Percentiles rank a stretch among this genome's conserved stretches.
Conservation (phyloP, 306 rosid genomes). For the Lupinus albus region DNA sequence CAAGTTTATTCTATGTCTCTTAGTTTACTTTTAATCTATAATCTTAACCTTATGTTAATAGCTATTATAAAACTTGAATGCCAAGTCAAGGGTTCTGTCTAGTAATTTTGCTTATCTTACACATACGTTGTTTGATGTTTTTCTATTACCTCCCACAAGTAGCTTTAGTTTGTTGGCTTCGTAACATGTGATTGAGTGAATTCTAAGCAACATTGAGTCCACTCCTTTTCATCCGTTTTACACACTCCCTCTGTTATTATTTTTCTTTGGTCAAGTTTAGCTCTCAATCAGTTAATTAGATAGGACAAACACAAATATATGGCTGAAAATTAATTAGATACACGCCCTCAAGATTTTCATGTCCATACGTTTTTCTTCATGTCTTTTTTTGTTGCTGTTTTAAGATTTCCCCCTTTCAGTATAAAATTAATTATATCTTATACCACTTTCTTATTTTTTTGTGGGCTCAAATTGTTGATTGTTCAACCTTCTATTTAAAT, state of each 20-base stretch:
- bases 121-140: conserved; percentile 11
- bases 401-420: no score
- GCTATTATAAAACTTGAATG: conserved; percentile 38
- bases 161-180: conserved; percentile 1
- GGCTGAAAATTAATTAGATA: conserved; percentile 1
- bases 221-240: conserved; percentile 16
- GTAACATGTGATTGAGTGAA: conserved; percentile 62
- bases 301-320: background rate
- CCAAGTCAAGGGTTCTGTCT: conserved; percentile 43
- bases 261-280: background rate
- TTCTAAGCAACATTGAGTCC: conserved; percentile 47
- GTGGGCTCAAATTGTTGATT: no score
- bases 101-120: conserved; percentile 21
- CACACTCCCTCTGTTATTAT: no score
- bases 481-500: no score
- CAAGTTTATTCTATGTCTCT: background rate
- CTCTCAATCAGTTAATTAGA: background rate
- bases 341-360: background rate
- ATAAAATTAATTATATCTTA: no score
- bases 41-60: background rate
- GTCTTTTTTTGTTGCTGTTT: no score
- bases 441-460: no score
- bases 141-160: background rate
- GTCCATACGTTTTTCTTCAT: background rate
- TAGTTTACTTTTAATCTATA: background rate